Conservation (phyloP, 2,329 filamentous ascomycete species). For the Cercospora sp. region DNA sequence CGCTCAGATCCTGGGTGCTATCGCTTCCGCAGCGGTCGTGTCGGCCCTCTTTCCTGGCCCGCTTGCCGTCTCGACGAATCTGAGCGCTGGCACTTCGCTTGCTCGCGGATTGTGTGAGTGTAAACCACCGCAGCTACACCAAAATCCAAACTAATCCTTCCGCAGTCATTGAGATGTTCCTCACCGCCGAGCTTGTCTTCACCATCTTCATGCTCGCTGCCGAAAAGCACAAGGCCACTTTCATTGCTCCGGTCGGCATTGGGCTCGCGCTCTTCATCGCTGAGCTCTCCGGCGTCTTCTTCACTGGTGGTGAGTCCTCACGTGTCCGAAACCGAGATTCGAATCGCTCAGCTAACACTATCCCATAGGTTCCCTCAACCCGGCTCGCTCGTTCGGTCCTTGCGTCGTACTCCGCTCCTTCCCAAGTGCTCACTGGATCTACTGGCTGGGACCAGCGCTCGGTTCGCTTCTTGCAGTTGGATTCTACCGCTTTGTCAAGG, state of each 20-base stretch:
- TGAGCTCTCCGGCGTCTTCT: slow-evolving; percentile 50
- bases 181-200: slow-evolving; percentile 53
- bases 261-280: slow-evolving; percentile 50
- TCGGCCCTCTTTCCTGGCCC: slow-evolving; percentile 48
- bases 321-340: too few species aligned
- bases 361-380: slow-evolving; percentile 46
- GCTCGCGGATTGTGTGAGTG: slow-evolving; percentile 45
- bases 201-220: slow-evolving; percentile 50
- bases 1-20: slow-evolving; percentile 49
- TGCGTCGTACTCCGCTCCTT: slow-evolving; percentile 48
- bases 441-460: slow-evolving; percentile 53
- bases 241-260: slow-evolving; percentile 43
- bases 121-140: slow-evolving; percentile 15
- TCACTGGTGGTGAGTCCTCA: slow-evolving; percentile 43
- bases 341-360: not conserved
- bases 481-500: slow-evolving; percentile 54
- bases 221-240: slow-evolving; percentile 47
- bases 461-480: slow-evolving; percentile 49
- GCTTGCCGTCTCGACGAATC: slow-evolving; percentile 49
- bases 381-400: slow-evolving; percentile 53
- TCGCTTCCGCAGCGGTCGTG: slow-evolving; percentile 49
- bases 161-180: slow-evolving; percentile 52
- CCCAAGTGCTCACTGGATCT: slow-evolving; percentile 53
- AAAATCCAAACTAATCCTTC: slow-evolving; percentile 12
- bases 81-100: slow-evolving; percentile 47